Base-by-base conservation (phyloP, 179 eudicot species). In the Corrigiola litoralis region DNA sequence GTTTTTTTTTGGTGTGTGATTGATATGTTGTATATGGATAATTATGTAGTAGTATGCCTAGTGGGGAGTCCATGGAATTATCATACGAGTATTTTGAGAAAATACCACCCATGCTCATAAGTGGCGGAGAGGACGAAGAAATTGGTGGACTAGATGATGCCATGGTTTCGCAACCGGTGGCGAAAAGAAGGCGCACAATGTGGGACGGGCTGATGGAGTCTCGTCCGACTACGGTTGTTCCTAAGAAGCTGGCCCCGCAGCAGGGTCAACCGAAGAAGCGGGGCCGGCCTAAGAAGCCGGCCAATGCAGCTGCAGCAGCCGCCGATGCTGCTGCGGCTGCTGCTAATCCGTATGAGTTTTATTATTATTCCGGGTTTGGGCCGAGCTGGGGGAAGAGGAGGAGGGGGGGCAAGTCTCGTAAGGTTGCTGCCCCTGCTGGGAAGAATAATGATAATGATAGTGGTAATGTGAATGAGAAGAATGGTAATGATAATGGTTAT, bases 291-390 rank as follows among this genome's bases (percentile, higher is more conserved):
- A 72, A 61, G 49, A 85, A 74, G 56, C 21, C 75, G 0, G 5
- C 72, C 9, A 6, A n/a, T n/a, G n/a, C 56, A 2, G 6, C 58
- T 4, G 40, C 54, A 38, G 20, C 60, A 5, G 25, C 41, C 27
- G 7, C 41, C 1, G 27, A 54, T 1, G 37, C 52, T 6, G 17
- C 21, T 11, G 14, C 32, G 4, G 21, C 32, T 2, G 18, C 46
- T 17, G 40, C 18, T 34, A 67, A 69, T 40, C 87, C 92, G 1
- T 32, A 85, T 56, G 80, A 81, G 25, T 85, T 61, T 33, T 92
- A 85, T 66, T 90, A 85, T 58, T 92, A 90, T 62, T 77, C 92
- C 0, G 98, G 95, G 47, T 92, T 85, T 27, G 96, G 94, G 2
- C 94, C 96, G 4, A 68, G 76, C 0, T 83, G 95, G 89, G 82